These are phyloP conservation scores for Hypoxylon trugodes DNA, from an alignment of 495 filamentous ascomycete genomes.

Conservation along the genomic window DNA sequence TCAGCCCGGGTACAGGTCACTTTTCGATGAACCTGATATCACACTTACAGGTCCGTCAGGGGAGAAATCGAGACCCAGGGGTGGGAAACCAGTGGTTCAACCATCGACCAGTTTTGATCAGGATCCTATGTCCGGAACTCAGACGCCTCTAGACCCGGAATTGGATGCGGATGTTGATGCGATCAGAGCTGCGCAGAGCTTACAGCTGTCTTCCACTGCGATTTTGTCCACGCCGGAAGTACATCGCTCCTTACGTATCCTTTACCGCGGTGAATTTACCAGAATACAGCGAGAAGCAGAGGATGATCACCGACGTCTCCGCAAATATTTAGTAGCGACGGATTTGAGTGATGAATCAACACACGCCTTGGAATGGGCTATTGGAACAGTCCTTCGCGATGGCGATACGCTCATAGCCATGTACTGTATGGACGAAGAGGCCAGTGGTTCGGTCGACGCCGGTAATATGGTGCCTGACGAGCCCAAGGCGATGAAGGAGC, in stretches of 20 bases:
- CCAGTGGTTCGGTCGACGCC: constrained; percentile 57
- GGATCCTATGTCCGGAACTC: constrained; percentile 67
- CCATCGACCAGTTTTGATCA: constrained; percentile 82
- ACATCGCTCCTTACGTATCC: constrained; percentile 83
- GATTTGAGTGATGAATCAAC: constrained; percentile 93
- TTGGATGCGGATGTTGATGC: constrained; percentile 84
- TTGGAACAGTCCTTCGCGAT: constrained; percentile 92
- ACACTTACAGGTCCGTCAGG: constrained; percentile 69
- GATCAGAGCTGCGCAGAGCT: constrained; percentile 83
- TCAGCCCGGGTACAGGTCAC: constrained; percentile 58
- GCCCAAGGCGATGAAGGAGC: constrained; percentile 73
- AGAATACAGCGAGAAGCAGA: constrained; percentile 76
- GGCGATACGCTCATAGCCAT: constrained; percentile 93
- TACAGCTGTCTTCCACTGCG: constrained; percentile 79
- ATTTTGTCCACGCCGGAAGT: constrained; percentile 77
- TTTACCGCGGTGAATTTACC: constrained; percentile 85
- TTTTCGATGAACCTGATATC: constrained; percentile 70
- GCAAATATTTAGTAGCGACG: constrained; percentile 91
- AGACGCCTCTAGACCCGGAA: constrained; percentile 85
- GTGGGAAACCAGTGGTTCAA: constrained; percentile 74
- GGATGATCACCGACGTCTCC: constrained; percentile 75
- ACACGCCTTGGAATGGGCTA: constrained; percentile 95
- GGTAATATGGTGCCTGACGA: constrained; percentile 52
- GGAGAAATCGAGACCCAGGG: constrained; percentile 56
- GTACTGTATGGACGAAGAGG: constrained; percentile 89